Evolutionary conservation across 257 asterid genomes (phyloP).

Genomic region (Lantana camara): DNA sequence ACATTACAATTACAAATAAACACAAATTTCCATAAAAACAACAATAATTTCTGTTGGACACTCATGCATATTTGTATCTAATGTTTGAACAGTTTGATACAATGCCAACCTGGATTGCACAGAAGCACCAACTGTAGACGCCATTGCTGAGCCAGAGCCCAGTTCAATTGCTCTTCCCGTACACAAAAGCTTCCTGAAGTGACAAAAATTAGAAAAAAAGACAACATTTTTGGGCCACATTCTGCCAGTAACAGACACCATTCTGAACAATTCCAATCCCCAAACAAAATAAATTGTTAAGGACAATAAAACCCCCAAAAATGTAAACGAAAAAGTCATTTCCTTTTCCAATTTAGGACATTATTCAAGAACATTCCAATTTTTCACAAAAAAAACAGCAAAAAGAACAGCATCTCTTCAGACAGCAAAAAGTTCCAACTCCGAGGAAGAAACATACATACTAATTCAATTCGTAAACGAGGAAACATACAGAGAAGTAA

Average conservation of each 20-base stretch:
- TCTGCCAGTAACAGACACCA: not conserved
- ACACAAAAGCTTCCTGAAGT: slow-evolving; percentile 29
- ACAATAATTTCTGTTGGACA: not conserved
- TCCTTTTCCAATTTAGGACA: slow-evolving; percentile 10
- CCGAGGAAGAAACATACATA: too few relatives aligned
- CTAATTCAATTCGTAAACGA: too few relatives aligned
- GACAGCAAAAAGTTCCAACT: not conserved
- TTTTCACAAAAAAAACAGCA: too few relatives aligned
- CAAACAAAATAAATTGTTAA: not conserved
- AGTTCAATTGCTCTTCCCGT: slow-evolving; percentile 12
- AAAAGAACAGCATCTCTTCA: slow-evolving; percentile 2
- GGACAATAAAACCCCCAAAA: slow-evolving; percentile 1
- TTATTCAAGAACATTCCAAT: slow-evolving; percentile 4
- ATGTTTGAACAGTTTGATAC: not conserved
- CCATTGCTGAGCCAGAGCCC: slow-evolving; percentile 43
- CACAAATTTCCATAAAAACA: not conserved
- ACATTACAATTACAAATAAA: slow-evolving; percentile 9
- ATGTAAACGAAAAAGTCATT: not conserved
- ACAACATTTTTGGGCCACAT: not conserved
- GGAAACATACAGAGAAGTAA: not conserved
- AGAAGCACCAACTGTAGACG: slow-evolving; percentile 44
- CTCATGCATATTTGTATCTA: not conserved
- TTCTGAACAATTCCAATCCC: not conserved
- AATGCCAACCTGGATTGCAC: slow-evolving; percentile 46
- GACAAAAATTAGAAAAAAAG: not conserved